A percentile compares a stretch with the other conserved stretches of the same genome.
Conservation (phyloP, 2,329 filamentous ascomycete species). For the Tolypocladium cylindrosporum region DNA sequence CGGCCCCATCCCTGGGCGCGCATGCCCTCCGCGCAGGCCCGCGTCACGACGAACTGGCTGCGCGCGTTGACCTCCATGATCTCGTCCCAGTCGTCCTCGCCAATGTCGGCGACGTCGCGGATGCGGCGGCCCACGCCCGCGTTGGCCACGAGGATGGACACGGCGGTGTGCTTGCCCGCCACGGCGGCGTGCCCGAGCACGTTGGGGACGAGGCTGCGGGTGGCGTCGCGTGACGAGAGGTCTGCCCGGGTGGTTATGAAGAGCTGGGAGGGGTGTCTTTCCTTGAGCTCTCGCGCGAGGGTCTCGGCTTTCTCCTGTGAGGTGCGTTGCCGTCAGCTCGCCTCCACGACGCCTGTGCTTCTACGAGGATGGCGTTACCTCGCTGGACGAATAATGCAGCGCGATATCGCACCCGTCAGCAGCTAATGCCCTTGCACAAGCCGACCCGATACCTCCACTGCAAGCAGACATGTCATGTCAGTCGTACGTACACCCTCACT, state of each 20-base stretch:
- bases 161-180: constrained; percentile 13
- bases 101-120: constrained; percentile 20
- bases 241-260: constrained; percentile 17
- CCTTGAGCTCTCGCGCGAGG: constrained; percentile 15
- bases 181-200: constrained; percentile 9
- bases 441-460: constrained; percentile 25
- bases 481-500: background rate
- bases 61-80: constrained; percentile 23
- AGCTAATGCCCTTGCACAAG: constrained; percentile 19
- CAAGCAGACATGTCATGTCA: background rate
- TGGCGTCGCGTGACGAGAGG: constrained; percentile 14
- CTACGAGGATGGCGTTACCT: constrained; percentile 7
- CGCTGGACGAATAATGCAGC: constrained; percentile 22
- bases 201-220: constrained; percentile 12
- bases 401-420: constrained; percentile 24
- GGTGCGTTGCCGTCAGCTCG: background rate
- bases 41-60: constrained; percentile 23
- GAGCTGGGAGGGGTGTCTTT: constrained; percentile 14
- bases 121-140: constrained; percentile 22
- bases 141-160: constrained; percentile 22
- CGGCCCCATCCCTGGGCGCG: constrained; percentile 20
- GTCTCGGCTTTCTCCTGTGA: constrained; percentile 19
- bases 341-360: background rate
- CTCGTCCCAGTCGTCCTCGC: constrained; percentile 25
- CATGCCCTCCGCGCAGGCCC: constrained; percentile 20